Evolutionary conservation across 371 early-diverging fungal genomes (phyloP).

Genomic region (Syncephalastrum contaminatum): DNA sequence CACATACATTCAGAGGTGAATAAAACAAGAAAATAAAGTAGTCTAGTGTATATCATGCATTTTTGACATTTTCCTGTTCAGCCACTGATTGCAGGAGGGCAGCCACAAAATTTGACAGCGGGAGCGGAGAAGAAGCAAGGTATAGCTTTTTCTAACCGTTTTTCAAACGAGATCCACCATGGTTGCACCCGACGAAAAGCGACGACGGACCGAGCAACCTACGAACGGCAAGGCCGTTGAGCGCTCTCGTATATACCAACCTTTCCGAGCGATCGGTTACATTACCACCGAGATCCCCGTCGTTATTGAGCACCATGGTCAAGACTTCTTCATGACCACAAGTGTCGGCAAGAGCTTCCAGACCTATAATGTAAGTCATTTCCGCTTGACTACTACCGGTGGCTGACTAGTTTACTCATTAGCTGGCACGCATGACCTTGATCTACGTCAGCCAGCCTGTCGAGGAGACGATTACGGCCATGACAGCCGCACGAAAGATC

Average conservation of each 20-base stretch:
- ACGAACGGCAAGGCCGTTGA: conserved; percentile 5
- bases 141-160: too few species aligned
- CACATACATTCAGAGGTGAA: too few species aligned
- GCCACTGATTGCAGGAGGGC: too few species aligned
- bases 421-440: conserved; percentile 44
- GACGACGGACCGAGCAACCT: conserved; percentile 16
- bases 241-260: conserved; percentile 69
- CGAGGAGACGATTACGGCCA: conserved; percentile 69
- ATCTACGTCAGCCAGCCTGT: conserved; percentile 69
- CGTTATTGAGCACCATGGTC: conserved; percentile 77
- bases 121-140: too few species aligned
- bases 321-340: conserved; percentile 78
- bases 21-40: too few species aligned
- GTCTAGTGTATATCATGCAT: too few species aligned
- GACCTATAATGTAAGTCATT: conserved; percentile 67
- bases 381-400: neutral
- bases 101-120: too few species aligned
- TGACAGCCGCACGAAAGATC: conserved; percentile 67
- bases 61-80: too few species aligned
- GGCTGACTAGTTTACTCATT: neutral
- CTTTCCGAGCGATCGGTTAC: conserved; percentile 90
- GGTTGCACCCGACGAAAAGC: conserved; percentile 17
- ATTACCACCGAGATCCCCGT: conserved; percentile 80
- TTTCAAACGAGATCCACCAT: conserved; percentile 10
- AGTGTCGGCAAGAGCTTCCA: conserved; percentile 86